Base-by-base conservation (phyloP, 192 early-diverging fungal genomes). In the Martensiomyces pterosporus region DNA sequence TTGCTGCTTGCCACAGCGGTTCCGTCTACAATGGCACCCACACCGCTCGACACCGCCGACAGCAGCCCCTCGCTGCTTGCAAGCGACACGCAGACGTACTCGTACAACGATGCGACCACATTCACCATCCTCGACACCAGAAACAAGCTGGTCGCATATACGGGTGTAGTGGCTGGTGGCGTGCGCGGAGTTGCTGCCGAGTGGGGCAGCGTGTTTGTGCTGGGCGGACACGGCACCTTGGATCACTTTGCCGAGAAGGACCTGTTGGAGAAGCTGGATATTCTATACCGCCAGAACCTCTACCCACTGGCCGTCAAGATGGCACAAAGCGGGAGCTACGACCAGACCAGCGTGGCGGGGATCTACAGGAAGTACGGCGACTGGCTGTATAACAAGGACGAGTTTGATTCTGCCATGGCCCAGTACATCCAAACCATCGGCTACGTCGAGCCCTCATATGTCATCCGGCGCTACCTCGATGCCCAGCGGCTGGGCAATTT, bases 391-490 rank as follows among this genome's bases (percentile, higher is more conserved):
- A 47, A 56, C 68, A 88, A 88, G 57, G 85, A 79, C 9, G 93
- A 99, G 43, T 97, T 83, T 58, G 90, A 94, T 42, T 70, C 79
- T 12, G 89, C 96, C 3, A 97, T 95, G 85, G 74, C 75, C 19
- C 92, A 99, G 67, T 97, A 96, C 58, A 74, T 93, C 15, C 77
- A 84, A 18, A 98, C 96, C 0, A 90, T 98, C 34, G 88, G 90
- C 0, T 83, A 91, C 25, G 70, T 99, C 15, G 93, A 99, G 64
- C 93, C 94, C 1, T 93, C 90, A 6, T 99, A 97, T 63, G 83
- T 99, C 8, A 97, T 99, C 56, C 79, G 94, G 60, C 95, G 95
- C 81, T 98, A 89, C 66, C 63, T 96, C 39, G 93, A 95, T 57
- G 96, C 93, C 0, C 93, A 99, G 66, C 76, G 91, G 15, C 87